Base-by-base conservation (phyloP, 306 rosid species). In the Pterocarpus santalinus region DNA sequence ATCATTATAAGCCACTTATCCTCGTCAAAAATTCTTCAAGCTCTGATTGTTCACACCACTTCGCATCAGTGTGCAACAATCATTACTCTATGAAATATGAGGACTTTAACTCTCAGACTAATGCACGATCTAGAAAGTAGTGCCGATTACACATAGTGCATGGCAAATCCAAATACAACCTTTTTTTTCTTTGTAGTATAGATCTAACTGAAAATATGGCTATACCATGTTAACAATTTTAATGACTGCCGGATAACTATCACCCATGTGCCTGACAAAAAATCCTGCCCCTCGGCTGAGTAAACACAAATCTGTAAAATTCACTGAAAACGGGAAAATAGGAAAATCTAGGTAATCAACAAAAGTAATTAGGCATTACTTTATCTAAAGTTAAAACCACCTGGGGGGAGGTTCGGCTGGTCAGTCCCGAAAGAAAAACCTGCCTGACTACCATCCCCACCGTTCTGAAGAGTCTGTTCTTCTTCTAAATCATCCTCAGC, bases 401-500 rank as follows among this genome's bases (percentile, higher is more conserved):
- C 92, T 0, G 84, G 77, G 2, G 90, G 90, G 28, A 80, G 86
- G 78, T 52, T 84, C n/a, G 89, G 88, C 78, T 83, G 87, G 90
- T 80, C 82, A 70, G 71, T 63, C 14, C 91, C 90, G 13, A 91
- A 91, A 61, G 74, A 61, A 73, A 83, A 83, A 43, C 84, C 85
- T 5, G 72, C 85, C 64, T 88, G 94, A 66, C 66, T 81, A 36
- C 52, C 87, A 44, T 81, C 84, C 28, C 87, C 89, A 34, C 85
- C 85, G 75, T 82, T 82, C 74, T 79, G 87, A 46, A 60, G 47
- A 78, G 32, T 82, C 72, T 77, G 87, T n/a, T 64, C 58, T 3
- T 3, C 81, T 69, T 89, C 94, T 5, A 89, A 89, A 6, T 89
- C 95, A 75, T 91, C 95, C 82, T 89, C 95, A 0, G 85, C 72